Conservation (phyloP, 805 yeast genomes). For the Jamesozyma lodderae region DNA sequence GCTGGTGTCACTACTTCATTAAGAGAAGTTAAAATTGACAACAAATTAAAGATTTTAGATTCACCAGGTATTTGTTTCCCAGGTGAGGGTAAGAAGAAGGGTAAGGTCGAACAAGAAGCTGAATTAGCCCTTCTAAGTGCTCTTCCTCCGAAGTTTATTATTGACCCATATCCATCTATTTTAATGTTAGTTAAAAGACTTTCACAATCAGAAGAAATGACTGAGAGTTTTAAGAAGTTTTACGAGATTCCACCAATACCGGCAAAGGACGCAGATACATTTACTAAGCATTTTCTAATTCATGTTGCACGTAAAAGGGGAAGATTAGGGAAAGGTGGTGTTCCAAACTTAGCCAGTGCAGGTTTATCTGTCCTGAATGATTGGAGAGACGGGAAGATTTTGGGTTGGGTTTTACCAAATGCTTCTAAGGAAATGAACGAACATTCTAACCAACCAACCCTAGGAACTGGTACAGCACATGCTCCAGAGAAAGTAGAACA, state of each 20-base stretch:
- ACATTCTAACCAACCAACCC: constrained; percentile 19
- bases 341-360: constrained; percentile 82
- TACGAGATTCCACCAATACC: constrained; percentile 80
- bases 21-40: constrained; percentile 87
- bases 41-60: constrained; percentile 78
- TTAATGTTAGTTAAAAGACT: constrained; percentile 67
- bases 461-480: constrained; percentile 29
- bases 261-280: constrained; percentile 60
- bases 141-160: constrained; percentile 74
- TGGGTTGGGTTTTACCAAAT: constrained; percentile 82
- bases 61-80: constrained; percentile 99
- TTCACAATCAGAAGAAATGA: constrained; percentile 65
- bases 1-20: constrained; percentile 94
- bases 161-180: constrained; percentile 79
- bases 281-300: constrained; percentile 76
- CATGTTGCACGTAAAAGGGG: constrained; percentile 92
- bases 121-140: constrained; percentile 83
- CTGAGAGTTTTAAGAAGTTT: constrained; percentile 60
- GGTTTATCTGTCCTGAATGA: constrained; percentile 77
- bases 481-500: constrained; percentile 43
- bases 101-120: constrained; percentile 67
- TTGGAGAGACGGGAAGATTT: constrained; percentile 94
- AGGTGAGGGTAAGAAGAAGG: constrained; percentile 41
- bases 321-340: constrained; percentile 84
- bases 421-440: constrained; percentile 36